Conservation (phyloP, 1,284 basidiomycete genomes). For the Fomitopsis betulina region DNA sequence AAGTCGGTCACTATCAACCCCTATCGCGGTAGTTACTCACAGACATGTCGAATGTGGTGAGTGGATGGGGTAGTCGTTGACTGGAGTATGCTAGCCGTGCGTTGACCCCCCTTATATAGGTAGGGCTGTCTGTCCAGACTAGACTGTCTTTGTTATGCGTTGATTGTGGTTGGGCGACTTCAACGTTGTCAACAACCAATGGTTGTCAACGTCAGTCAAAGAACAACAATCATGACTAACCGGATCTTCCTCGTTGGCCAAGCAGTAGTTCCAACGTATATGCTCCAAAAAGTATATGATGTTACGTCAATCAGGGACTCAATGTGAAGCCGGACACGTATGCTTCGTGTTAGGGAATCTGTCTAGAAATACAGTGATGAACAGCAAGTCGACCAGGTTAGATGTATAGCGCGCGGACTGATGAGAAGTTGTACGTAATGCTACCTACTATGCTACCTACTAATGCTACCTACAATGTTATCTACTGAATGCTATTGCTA, state of each 20-base stretch:
- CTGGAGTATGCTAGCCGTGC: not conserved
- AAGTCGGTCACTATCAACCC: too few species aligned
- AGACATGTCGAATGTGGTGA: not conserved
- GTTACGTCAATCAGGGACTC: not conserved
- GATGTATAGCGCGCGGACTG: not conserved
- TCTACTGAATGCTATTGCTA: conserved; percentile 27
- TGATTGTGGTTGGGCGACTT: not conserved
- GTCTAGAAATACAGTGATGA: not conserved
- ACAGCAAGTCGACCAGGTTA: not conserved
- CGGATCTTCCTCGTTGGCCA: too few species aligned
- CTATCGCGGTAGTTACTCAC: not conserved
- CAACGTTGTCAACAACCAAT: not conserved
- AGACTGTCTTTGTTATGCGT: not conserved
- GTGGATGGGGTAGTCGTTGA: not conserved
- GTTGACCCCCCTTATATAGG: not conserved
- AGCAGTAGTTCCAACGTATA: too few species aligned
- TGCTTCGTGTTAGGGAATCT: not conserved
- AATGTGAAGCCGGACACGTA: not conserved
- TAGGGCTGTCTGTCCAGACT: not conserved
- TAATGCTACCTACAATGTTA: conserved; percentile 2
- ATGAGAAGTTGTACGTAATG: not conserved
- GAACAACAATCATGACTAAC: too few species aligned
- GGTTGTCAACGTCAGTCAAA: not conserved
- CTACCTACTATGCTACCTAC: not conserved
- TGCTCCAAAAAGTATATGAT: too few species aligned